These are phyloP conservation scores for Buddleja alternifolia DNA, from an alignment of 257 asterid species.

Conservation along the genomic window DNA sequence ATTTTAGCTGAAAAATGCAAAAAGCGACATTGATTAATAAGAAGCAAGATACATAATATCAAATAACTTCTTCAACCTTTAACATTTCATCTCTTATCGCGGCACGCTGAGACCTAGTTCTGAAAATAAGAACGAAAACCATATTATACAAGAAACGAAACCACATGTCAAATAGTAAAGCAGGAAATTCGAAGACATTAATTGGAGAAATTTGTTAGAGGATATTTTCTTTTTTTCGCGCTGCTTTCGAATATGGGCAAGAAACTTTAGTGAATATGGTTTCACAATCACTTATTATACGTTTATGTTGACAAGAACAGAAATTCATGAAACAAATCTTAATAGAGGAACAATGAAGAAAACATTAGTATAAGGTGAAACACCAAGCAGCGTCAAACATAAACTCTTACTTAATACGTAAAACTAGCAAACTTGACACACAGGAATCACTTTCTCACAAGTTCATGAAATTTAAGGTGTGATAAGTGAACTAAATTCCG, in stretches of 20 bases:
- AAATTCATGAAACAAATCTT: background rate
- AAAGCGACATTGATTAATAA: slow-evolving; percentile 6
- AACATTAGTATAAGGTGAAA: background rate
- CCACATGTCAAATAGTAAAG: background rate
- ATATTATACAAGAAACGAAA: slow-evolving; percentile 13
- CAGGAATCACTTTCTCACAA: background rate
- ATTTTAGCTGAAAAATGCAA: slow-evolving; percentile 11
- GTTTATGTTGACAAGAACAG: background rate
- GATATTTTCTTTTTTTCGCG: background rate
- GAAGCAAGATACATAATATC: slow-evolving; percentile 32
- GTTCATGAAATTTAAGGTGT: background rate
- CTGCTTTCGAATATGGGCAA: background rate
- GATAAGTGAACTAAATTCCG: background rate
- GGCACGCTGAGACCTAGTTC: slow-evolving; percentile 81
- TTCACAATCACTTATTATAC: background rate
- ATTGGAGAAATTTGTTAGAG: background rate
- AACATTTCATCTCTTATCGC: slow-evolving; percentile 53
- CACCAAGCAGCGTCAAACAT: background rate
- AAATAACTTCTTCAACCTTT: slow-evolving; percentile 40
- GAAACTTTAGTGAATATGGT: background rate
- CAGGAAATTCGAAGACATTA: background rate
- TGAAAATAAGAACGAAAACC: slow-evolving; percentile 39
- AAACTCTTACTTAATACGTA: slow-evolving; percentile 40
- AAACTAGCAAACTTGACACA: slow-evolving; percentile 12
- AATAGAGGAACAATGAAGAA: background rate